Percentiles rank a stretch among this genome's conserved stretches.
Conservation (phyloP, 306 rosid genomes). For the Vicia villosa region DNA sequence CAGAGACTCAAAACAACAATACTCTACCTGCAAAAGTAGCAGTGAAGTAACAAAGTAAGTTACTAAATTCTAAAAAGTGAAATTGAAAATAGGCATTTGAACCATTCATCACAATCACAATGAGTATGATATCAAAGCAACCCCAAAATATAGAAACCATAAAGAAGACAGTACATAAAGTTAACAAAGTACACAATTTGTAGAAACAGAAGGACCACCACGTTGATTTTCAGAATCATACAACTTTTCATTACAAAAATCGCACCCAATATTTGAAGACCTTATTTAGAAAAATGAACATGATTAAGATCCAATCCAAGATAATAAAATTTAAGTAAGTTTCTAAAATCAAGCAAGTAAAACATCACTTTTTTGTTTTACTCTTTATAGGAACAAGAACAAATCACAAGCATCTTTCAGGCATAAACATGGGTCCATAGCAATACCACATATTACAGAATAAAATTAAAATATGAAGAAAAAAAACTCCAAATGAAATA, state of each 20-base stretch:
- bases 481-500: no score
- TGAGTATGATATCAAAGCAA: constrained; percentile 15
- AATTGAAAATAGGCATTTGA: background rate
- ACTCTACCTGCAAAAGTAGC: constrained; percentile 35
- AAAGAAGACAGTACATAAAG: constrained; percentile 31
- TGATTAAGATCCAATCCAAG: background rate
- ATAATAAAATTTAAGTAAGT: constrained; percentile 23
- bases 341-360: constrained; percentile 9
- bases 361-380: constrained; percentile 4
- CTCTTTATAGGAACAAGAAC: background rate
- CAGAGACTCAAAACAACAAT: constrained; percentile 13
- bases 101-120: constrained; percentile 31
- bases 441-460: constrained; percentile 4
- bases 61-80: background rate
- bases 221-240: no score
- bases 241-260: background rate
- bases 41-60: constrained; percentile 1
- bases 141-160: background rate
- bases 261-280: constrained; percentile 21
- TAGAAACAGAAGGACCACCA: background rate
- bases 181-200: constrained; percentile 8
- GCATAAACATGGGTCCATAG: background rate
- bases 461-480: no score
- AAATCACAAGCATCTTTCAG: background rate
- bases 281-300: constrained; percentile 12